A percentile compares a stretch with the other conserved stretches of the same genome.
Conservation (phyloP, 352 stramenopile species). For the Plasmopara halstedii region DNA sequence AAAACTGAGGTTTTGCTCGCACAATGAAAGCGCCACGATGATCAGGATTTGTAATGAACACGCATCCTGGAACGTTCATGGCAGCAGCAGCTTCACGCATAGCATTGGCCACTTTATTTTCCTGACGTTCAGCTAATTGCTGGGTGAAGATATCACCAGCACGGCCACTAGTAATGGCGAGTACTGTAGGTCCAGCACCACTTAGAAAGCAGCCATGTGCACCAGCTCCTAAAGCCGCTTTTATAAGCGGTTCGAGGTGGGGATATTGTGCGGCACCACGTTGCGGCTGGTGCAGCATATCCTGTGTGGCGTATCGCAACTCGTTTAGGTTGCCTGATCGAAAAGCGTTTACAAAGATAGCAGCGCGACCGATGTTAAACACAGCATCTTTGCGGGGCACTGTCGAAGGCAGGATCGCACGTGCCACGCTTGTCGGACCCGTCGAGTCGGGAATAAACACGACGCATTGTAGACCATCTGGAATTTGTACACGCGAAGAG, state of each 20-base stretch:
- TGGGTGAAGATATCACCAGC: conserved; percentile 99
- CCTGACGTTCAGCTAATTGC: conserved; percentile 75
- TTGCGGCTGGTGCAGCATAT: conserved; percentile 95
- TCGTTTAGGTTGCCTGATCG: conserved; percentile 95
- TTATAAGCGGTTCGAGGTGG: conserved; percentile 95
- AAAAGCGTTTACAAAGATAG: conserved; percentile 97
- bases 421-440: conserved; percentile 89
- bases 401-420: conserved; percentile 88
- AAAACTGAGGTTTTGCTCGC: conserved; percentile 90
- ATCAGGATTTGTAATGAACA: conserved; percentile 96
- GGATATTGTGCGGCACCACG: conserved; percentile 92
- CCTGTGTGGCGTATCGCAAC: conserved; percentile 91
- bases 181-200: conserved; percentile 95
- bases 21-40: conserved; percentile 95
- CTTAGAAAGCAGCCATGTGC: conserved; percentile 94
- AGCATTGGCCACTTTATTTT: conserved; percentile 92
- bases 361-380: conserved; percentile 95
- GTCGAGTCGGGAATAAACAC: conserved; percentile 98
- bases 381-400: conserved; percentile 90
- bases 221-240: conserved; percentile 92
- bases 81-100: conserved; percentile 92
- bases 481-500: conserved; percentile 94
- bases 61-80: conserved; percentile 89
- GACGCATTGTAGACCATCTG: conserved; percentile 95
- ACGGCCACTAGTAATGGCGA: conserved; percentile 96